Percentiles rank a stretch among this genome's conserved stretches.
These are phyloP conservation scores for Saccharomyces mikatae DNA, from an alignment of 805 yeast genomes.

Conservation along the genomic window DNA sequence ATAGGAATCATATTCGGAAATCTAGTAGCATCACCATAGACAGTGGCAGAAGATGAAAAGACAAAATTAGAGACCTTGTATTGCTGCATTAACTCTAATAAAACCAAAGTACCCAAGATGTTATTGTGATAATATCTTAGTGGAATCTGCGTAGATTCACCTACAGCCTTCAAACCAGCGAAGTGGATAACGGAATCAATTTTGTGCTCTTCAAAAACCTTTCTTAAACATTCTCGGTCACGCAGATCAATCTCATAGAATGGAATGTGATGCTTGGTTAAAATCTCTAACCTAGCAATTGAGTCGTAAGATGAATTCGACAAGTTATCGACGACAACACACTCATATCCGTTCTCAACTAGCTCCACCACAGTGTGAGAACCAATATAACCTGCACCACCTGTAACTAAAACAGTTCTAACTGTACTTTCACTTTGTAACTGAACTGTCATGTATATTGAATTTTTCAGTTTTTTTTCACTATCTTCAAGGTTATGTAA, in stretches of 20 bases:
- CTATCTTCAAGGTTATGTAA: neutral
- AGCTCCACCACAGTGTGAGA: constrained; percentile 69
- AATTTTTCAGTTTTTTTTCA: neutral
- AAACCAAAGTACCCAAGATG: constrained; percentile 52
- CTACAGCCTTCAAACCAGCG: constrained; percentile 80
- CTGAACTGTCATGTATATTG: neutral
- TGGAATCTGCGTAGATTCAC: constrained; percentile 65
- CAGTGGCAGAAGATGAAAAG: constrained; percentile 75
- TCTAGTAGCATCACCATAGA: constrained; percentile 73
- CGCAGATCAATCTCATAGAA: constrained; percentile 53
- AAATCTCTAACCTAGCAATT: constrained; percentile 50
- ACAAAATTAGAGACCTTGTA: constrained; percentile 46
- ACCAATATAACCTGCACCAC: constrained; percentile 85
- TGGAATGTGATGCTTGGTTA: constrained; percentile 40
- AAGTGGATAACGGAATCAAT: constrained; percentile 64
- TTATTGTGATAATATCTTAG: constrained; percentile 61
- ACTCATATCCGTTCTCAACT: constrained; percentile 52
- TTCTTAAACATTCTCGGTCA: constrained; percentile 40
- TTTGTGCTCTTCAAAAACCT: constrained; percentile 40
- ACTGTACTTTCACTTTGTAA: neutral
- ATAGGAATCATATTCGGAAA: constrained; percentile 68
- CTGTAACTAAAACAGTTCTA: constrained; percentile 58
- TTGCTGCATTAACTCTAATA: constrained; percentile 46
- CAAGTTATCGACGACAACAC: constrained; percentile 66
- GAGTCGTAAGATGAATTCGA: constrained; percentile 62